Base-by-base conservation (phyloP, 495 filamentous ascomycete species). In the Aspergillus campestris region DNA sequence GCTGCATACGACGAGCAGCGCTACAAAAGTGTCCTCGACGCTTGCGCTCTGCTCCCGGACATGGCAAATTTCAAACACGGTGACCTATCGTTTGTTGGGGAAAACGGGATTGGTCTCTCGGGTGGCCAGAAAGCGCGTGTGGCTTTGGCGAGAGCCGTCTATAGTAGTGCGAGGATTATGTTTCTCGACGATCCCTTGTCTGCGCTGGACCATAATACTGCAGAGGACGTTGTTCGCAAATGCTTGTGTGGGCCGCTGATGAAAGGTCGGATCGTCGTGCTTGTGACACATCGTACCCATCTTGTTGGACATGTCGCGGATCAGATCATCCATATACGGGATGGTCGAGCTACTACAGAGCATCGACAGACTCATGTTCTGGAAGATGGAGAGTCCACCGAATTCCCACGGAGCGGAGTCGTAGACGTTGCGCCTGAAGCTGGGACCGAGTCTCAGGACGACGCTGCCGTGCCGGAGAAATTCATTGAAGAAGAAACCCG, bases 401-500 rank as follows among this genome's bases (percentile, higher is more conserved):
- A 58, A 36, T 38, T 56, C 6, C 9, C 31, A 0, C 45, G 48
- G n/a, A 58, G 61, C 0, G 49, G 45, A 1, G 59, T 66, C 8
- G 59, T 62, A 0, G 57, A 61, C 7, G 49, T 62, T 8, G 68
- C 72, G 9, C 48, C 34, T 5, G 58, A 62, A 29, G 60, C 71
- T 6, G 69, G 77, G 44, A 27, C 34, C 6, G 52, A 42, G n/a
- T 43, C 49, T 1, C 63, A 74, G 36, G 65, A 76, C 14, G 61
- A 79, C 45, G 60, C 60, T 1, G 71, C 72, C 2, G 64, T 79
- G 8, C 79, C 84, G 1, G 80, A 84, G 10, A 87, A 87, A 53
- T 90, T 94, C 58, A 82, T 90, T 34, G 81, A 89, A 55, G 86
- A 94, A 12, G 87, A 94, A 58, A 71, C 80, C 53, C 74, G 86